These are phyloP conservation scores for Stromatinia cepivora DNA, from an alignment of 2,329 filamentous ascomycete genomes.

Conservation along the genomic window DNA sequence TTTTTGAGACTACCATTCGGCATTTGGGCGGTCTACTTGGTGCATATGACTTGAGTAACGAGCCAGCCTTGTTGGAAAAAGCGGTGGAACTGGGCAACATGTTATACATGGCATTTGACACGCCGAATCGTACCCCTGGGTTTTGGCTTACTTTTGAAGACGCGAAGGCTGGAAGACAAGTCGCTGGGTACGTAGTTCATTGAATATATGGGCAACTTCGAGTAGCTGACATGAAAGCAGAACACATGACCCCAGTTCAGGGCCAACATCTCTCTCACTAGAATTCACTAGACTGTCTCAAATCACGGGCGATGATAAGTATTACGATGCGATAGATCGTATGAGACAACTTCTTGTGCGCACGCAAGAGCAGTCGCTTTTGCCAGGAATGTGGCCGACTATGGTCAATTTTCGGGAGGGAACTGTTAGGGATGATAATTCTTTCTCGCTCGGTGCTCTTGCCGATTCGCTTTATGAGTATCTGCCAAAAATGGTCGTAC, in stretches of 20 bases:
- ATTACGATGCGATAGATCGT: constrained; percentile 59
- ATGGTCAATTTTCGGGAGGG: constrained; percentile 53
- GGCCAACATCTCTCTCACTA: constrained; percentile 53
- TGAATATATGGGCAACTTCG: neutral
- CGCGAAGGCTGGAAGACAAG: constrained; percentile 9
- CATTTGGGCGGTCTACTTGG: constrained; percentile 43
- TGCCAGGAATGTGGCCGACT: constrained; percentile 63
- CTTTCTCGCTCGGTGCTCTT: constrained; percentile 55
- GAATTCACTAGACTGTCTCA: constrained; percentile 64
- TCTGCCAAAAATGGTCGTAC: constrained; percentile 54
- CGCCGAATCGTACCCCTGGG: constrained; percentile 18
- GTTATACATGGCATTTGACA: constrained; percentile 47
- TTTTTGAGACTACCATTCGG: constrained; percentile 45
- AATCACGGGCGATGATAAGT: constrained; percentile 58
- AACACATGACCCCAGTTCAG: constrained; percentile 14
- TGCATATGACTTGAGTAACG: constrained; percentile 41
- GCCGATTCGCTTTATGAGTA: constrained; percentile 63
- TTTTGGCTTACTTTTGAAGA: constrained; percentile 23
- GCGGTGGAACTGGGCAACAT: constrained; percentile 39
- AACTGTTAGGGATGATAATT: constrained; percentile 54
- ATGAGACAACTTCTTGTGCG: constrained; percentile 55
- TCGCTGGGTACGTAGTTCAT: neutral
- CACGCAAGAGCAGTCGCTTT: constrained; percentile 51
- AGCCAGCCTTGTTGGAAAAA: constrained; percentile 36
- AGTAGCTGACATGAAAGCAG: constrained; percentile 7